Evolutionary conservation across 805 yeast genomes (phyloP).

Genomic region (Starmerella floris): DNA sequence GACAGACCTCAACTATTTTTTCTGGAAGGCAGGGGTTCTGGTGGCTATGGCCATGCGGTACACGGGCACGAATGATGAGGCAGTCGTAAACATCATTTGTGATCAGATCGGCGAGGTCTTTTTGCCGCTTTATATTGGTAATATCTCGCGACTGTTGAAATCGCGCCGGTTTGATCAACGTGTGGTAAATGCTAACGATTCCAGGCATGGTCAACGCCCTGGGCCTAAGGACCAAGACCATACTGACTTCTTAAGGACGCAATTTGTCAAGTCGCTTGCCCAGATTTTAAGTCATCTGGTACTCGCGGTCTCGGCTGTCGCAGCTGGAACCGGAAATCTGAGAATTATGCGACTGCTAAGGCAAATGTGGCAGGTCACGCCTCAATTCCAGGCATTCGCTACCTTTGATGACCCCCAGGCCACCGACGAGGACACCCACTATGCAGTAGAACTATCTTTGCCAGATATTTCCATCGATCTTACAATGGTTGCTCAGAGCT

Average conservation of each 20-base stretch:
- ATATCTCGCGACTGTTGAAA: not conserved
- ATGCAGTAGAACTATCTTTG: constrained; percentile 12
- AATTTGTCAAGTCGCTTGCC: constrained; percentile 1
- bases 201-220: not conserved
- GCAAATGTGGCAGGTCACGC: constrained; percentile 32
- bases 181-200: not conserved
- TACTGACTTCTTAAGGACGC: not conserved
- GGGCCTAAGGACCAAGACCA: not conserved
- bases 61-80: constrained; percentile 53
- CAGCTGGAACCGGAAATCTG: constrained; percentile 88
- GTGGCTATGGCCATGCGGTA: constrained; percentile 59
- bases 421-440: not conserved
- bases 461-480: constrained; percentile 46
- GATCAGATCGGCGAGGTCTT: constrained; percentile 39
- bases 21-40: constrained; percentile 46
- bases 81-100: constrained; percentile 38
- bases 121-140: constrained; percentile 30
- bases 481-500: constrained; percentile 63
- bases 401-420: not conserved
- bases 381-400: constrained; percentile 7
- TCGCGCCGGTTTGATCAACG: not conserved
- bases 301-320: constrained; percentile 53
- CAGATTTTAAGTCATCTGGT: constrained; percentile 32
- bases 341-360: constrained; percentile 62
- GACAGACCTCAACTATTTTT: not conserved